Conservation (phyloP, 345 rosid species). For the Euphorbia pulcherrima region DNA sequence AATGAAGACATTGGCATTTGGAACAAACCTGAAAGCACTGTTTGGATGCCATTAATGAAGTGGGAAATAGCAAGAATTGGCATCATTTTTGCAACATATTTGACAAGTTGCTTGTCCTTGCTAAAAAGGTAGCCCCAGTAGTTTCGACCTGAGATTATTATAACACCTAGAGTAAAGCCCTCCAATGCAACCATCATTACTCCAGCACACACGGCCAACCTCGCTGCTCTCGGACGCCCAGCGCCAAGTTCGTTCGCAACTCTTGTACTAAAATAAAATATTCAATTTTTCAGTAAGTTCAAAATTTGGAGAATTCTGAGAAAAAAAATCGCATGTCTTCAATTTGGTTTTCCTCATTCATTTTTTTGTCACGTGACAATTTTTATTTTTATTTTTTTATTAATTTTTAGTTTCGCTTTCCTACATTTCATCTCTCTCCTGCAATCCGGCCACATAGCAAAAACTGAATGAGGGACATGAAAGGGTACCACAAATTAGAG, state of each 20-base stretch:
- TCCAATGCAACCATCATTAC: slow-evolving; percentile 15
- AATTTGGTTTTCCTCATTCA: no score
- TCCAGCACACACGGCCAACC: slow-evolving; percentile 12
- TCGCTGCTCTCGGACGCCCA: slow-evolving; percentile 22
- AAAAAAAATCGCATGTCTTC: no score
- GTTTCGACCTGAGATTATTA: slow-evolving; percentile 13
- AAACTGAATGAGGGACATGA: no score
- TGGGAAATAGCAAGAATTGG: slow-evolving; percentile 32
- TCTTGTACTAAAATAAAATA: slow-evolving; percentile 20
- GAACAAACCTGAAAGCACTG: slow-evolving; percentile 39
- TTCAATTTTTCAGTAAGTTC: background rate
- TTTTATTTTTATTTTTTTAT: no score
- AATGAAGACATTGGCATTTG: no score
- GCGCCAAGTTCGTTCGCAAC: slow-evolving; percentile 36
- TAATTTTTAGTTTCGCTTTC: no score
- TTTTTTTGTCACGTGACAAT: no score
- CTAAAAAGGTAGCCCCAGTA: slow-evolving; percentile 23
- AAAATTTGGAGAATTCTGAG: background rate
- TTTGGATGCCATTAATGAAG: slow-evolving; percentile 40
- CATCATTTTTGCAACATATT: slow-evolving; percentile 32
- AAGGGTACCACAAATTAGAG: no score
- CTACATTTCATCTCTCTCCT: no score
- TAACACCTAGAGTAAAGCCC: slow-evolving; percentile 1
- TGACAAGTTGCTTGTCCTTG: slow-evolving; percentile 29
- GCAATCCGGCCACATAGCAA: no score